These are phyloP conservation scores for Mycena belliarum DNA, from an alignment of 768 basidiomycete species.

Conservation along the genomic window DNA sequence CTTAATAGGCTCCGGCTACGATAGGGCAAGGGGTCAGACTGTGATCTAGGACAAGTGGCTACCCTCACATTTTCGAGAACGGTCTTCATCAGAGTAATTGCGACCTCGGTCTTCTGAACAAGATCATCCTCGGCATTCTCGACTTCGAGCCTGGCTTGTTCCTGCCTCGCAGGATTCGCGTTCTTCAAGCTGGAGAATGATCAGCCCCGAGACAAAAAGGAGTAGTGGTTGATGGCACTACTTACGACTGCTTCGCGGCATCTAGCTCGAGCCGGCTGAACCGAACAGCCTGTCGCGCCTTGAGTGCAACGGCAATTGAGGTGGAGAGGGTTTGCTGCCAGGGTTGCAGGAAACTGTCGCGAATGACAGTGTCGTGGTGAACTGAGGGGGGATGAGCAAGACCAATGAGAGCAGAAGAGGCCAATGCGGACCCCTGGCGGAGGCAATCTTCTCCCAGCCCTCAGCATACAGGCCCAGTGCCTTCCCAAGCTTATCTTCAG, in stretches of 20 bases:
- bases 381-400: conserved; percentile 29
- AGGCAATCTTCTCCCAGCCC: conserved; percentile 82
- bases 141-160: conserved; percentile 89
- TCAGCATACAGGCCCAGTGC: conserved; percentile 77
- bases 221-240: conserved; percentile 9
- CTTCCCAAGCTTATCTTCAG: conserved; percentile 71
- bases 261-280: conserved; percentile 85
- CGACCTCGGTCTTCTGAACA: conserved; percentile 97
- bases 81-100: conserved; percentile 96
- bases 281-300: conserved; percentile 83
- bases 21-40: not conserved
- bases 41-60: not conserved
- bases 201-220: not conserved
- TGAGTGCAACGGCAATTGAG: conserved; percentile 87
- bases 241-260: conserved; percentile 84
- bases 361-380: conserved; percentile 75
- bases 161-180: conserved; percentile 74
- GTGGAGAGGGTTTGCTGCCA: conserved; percentile 89
- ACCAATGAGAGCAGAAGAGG: not conserved
- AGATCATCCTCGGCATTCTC: conserved; percentile 95
- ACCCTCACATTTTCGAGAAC: conserved; percentile 90
- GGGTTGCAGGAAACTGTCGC: conserved; percentile 67
- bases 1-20: conserved; percentile 92
- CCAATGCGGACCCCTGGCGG: conserved; percentile 48
- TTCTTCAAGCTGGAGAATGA: conserved; percentile 68